phyloP scores from a whole-genome alignment of 352 stramenopile species.

The Phytophthora hibernalis region DNA sequence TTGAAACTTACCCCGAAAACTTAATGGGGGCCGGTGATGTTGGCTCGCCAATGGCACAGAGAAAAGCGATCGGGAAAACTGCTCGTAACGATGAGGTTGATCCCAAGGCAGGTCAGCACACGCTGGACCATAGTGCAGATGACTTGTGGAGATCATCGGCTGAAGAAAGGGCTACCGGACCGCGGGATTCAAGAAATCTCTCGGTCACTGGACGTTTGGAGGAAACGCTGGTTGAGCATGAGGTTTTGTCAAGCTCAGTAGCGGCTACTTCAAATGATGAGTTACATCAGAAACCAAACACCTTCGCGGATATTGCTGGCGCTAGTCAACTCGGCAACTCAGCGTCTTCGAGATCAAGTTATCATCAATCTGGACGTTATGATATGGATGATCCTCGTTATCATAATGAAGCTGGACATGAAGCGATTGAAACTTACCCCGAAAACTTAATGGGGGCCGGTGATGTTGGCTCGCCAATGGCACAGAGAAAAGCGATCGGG shows the following conservation, averaged over 20 bases:
- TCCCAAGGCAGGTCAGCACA: not conserved
- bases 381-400: not conserved
- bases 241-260: conserved; percentile 4
- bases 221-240: conserved; percentile 4
- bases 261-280: not conserved
- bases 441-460: not conserved
- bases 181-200: not conserved
- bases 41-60: not conserved
- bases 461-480: not conserved
- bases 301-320: too few species aligned
- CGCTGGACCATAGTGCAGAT: not conserved
- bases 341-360: too few species aligned
- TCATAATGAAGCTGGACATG: conserved; percentile 11
- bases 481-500: not conserved
- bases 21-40: not conserved
- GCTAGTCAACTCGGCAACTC: too few species aligned
- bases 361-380: too few species aligned
- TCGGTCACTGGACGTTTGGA: not conserved
- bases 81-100: not conserved
- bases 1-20: not conserved
- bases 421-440: conserved; percentile 1
- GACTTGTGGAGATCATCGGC: not conserved
- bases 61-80: not conserved
- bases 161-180: not conserved
- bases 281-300: not conserved